Evolutionary conservation across 257 asterid species (phyloP).

Genomic region (Oldenlandia corymbosa): DNA sequence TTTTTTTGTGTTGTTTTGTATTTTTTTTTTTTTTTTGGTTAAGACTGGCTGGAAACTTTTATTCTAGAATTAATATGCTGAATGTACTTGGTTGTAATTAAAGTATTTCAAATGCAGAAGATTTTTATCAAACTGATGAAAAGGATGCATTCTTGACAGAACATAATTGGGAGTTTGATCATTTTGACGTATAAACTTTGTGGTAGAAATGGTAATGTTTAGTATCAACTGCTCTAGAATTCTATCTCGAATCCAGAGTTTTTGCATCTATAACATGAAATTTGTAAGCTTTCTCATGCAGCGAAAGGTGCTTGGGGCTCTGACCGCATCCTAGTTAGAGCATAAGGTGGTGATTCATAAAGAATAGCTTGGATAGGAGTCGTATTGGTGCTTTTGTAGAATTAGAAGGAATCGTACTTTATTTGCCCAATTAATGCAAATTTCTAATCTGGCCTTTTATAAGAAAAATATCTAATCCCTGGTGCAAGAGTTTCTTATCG

Average conservation of each 20-base stretch:
- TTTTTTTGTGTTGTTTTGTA: no score
- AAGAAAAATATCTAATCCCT: not conserved
- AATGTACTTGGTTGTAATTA: not conserved
- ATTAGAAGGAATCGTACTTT: no score
- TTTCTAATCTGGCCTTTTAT: not conserved
- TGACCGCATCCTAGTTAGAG: not conserved
- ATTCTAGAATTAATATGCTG: not conserved
- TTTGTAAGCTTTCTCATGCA: not conserved
- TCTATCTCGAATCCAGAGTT: no score
- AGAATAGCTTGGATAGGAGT: not conserved
- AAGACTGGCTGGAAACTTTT: not conserved
- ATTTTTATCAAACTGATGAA: not conserved
- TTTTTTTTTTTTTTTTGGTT: no score
- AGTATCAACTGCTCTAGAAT: not conserved
- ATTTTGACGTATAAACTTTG: not conserved
- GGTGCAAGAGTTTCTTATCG: not conserved
- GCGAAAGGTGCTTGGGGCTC: not conserved
- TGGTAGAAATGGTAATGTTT: not conserved
- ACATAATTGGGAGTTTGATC: not conserved
- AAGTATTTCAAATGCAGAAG: not conserved
- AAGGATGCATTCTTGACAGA: conserved; percentile 7
- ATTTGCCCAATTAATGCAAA: no score
- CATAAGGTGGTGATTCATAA: not conserved
- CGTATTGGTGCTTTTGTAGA: not conserved
- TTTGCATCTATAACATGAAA: not conserved